phyloP scores from a whole-genome alignment of 768 basidiomycete species.

The Boletus sensibilis region DNA sequence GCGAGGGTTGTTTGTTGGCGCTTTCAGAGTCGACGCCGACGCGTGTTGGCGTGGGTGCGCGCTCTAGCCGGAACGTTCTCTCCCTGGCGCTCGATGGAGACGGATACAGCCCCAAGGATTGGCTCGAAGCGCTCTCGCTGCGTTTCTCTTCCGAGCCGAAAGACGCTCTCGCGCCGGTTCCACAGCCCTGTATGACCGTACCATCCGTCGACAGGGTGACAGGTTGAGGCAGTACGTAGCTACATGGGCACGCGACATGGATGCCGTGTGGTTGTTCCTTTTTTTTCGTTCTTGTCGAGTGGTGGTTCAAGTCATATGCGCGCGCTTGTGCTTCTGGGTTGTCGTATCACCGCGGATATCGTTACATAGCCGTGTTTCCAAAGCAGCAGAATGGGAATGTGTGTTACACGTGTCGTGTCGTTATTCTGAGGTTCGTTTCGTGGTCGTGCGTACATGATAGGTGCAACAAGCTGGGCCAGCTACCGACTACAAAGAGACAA shows the following conservation, averaged over 20 bases:
- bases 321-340: background rate
- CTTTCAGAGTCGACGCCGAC: conserved; percentile 19
- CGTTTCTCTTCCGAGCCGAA: background rate
- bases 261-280: background rate
- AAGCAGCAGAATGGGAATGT: background rate
- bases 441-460: background rate
- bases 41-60: conserved; percentile 5
- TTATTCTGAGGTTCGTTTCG: background rate
- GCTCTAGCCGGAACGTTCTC: background rate
- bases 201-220: background rate
- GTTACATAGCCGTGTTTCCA: background rate
- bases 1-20: conserved; percentile 21
- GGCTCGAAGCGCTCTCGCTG: conserved; percentile 22
- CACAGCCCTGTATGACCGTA: no score
- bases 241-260: background rate
- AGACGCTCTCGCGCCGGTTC: background rate
- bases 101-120: conserved; percentile 7
- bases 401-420: background rate
- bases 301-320: background rate
- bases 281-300: background rate
- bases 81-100: conserved; percentile 11
- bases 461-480: background rate
- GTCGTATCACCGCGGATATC: background rate
- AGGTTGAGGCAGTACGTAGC: background rate
- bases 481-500: background rate